Percentiles rank a stretch among this genome's conserved stretches.
Evolutionary conservation across 2,329 filamentous ascomycete species (phyloP).

Genomic region (Phyllosticta paracitricarpa): DNA sequence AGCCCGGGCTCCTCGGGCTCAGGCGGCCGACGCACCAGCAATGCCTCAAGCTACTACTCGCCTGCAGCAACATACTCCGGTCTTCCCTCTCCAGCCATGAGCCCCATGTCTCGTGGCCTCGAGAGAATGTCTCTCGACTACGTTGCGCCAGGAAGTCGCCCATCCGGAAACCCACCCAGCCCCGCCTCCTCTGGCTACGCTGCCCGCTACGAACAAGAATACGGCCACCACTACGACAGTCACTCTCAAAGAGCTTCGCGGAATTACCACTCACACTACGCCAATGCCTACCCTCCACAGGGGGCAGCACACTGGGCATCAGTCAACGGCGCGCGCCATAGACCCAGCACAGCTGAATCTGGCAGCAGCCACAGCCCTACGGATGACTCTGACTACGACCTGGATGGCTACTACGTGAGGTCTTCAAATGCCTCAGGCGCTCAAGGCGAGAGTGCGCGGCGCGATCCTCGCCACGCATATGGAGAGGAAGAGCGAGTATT

Average conservation of each 20-base stretch:
- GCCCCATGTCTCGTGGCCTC: constrained; percentile 3
- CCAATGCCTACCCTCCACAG: neutral
- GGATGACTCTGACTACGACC: constrained; percentile 1
- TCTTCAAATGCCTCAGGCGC: neutral
- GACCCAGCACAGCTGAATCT: constrained; percentile 1
- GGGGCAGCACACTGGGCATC: constrained; percentile 1
- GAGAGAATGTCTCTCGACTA: constrained; percentile 11
- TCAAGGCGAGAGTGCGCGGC: neutral
- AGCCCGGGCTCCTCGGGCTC: neutral
- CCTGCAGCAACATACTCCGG: neutral
- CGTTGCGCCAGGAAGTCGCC: constrained; percentile 7
- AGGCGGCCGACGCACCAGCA: neutral
- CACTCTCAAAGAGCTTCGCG: neutral
- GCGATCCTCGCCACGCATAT: constrained; percentile 7
- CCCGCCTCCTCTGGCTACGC: neutral
- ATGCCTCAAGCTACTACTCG: neutral
- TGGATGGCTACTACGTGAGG: neutral
- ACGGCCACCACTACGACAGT: neutral
- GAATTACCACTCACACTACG: neutral
- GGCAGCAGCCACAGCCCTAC: neutral
- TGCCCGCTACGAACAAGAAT: neutral
- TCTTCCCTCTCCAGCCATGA: neutral
- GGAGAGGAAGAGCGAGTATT: constrained; percentile 10
- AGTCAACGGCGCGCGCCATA: neutral
- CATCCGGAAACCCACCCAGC: neutral